phyloP scores from a whole-genome alignment of 257 asterid genomes.

The Fraxinus cuspidata region DNA sequence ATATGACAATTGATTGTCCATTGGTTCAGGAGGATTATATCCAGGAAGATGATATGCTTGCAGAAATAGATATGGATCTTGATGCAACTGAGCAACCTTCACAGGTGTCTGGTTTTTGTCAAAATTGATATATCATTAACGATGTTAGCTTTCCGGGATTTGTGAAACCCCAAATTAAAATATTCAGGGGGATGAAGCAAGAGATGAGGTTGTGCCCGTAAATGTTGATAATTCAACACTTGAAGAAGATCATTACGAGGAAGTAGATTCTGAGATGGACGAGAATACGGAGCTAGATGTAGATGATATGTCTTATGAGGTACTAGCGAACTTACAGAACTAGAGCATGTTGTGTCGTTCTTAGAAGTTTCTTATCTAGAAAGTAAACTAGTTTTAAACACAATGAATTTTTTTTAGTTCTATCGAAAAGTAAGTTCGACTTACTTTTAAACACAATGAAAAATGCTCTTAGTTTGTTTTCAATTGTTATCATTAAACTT shows the following conservation, averaged over 20 bases:
- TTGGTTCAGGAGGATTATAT: background rate
- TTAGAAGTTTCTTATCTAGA: no score
- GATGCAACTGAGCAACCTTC: background rate
- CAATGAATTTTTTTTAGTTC: no score
- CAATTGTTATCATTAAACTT: background rate
- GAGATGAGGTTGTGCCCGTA: background rate
- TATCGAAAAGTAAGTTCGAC: no score
- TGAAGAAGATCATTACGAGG: background rate
- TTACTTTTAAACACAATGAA: background rate
- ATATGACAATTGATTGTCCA: background rate
- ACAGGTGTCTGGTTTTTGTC: background rate
- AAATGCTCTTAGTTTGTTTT: background rate
- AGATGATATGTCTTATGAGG: conserved; percentile 18
- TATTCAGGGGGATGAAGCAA: background rate
- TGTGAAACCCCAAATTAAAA: background rate
- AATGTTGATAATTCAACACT: background rate
- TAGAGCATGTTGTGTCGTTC: background rate
- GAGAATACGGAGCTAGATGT: background rate
- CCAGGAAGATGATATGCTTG: background rate
- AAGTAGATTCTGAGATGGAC: background rate
- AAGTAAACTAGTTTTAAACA: no score
- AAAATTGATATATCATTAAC: background rate
- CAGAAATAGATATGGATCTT: background rate
- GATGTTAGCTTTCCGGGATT: background rate
- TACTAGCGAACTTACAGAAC: background rate